Conservation (phyloP, 306 rosid species). For the Vicia villosa region DNA sequence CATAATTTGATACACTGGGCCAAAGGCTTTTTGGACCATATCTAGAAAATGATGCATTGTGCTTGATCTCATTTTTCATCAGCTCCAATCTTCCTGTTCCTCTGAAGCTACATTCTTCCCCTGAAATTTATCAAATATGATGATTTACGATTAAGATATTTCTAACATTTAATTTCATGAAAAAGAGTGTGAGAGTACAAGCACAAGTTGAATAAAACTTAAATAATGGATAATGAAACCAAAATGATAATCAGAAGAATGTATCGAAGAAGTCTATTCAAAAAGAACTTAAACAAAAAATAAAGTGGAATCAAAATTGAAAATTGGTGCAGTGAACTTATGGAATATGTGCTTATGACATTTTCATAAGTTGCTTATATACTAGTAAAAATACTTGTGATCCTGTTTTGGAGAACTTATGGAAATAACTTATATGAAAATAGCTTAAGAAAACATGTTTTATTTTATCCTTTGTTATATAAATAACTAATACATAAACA, state of each 20-base stretch:
- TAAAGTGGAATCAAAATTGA: conserved; percentile 7
- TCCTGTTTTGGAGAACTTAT: too few species aligned
- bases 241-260: conserved; percentile 21
- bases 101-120: conserved; percentile 64
- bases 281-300: background rate
- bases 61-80: conserved; percentile 59
- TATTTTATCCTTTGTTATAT: too few species aligned
- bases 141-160: conserved; percentile 24
- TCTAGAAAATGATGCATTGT: conserved; percentile 53
- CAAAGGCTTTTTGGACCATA: conserved; percentile 70
- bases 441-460: too few species aligned
- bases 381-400: too few species aligned
- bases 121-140: conserved; percentile 34
- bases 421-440: too few species aligned
- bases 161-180: conserved; percentile 5
- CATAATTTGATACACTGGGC: conserved; percentile 89
- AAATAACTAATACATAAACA: too few species aligned
- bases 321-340: too few species aligned
- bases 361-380: too few species aligned
- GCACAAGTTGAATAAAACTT: background rate
- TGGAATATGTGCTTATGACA: too few species aligned
- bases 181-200: conserved; percentile 1
- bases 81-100: conserved; percentile 66
- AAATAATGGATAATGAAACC: conserved; percentile 20
- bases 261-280: conserved; percentile 1